Evolutionary conservation across 208 protist genomes (phyloP).

Genomic region (Trypanosoma platydactyli): DNA sequence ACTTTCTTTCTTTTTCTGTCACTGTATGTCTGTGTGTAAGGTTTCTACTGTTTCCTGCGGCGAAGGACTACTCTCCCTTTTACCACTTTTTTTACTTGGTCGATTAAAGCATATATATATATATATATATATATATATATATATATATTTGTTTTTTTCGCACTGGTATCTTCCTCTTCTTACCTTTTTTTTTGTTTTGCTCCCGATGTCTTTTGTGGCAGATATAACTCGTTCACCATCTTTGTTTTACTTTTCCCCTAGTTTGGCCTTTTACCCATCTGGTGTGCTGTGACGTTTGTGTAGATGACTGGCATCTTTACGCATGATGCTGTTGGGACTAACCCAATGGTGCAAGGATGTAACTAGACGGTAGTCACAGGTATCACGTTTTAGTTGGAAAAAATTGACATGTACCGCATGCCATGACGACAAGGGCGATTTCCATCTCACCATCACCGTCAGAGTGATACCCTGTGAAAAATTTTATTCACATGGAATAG

Average conservation of each 20-base stretch:
- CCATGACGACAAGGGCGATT: constrained; percentile 67
- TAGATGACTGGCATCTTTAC: constrained; percentile 88
- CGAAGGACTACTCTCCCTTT: background rate
- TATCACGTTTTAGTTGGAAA: constrained; percentile 73
- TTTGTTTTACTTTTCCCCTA: too few species aligned
- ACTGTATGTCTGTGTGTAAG: too few species aligned
- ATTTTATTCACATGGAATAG: constrained; percentile 69
- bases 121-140: background rate
- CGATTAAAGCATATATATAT: background rate
- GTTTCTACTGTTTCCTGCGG: too few species aligned
- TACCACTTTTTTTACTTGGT: background rate
- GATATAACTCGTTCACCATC: too few species aligned
- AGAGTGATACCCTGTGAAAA: constrained; percentile 73
- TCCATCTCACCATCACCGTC: constrained; percentile 78
- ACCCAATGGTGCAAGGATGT: constrained; percentile 70
- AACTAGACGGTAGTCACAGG: constrained; percentile 54
- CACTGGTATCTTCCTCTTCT: background rate
- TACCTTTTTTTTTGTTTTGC: background rate
- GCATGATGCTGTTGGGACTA: constrained; percentile 59
- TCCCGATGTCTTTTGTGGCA: constrained; percentile 8
- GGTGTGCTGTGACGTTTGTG: too few species aligned
- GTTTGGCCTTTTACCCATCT: too few species aligned
- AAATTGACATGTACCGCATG: constrained; percentile 83
- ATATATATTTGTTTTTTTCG: background rate
- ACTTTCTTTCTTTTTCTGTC: too few species aligned